Percentiles rank a stretch among this genome's conserved stretches.
phyloP scores from a whole-genome alignment of 2,329 filamentous ascomycete genomes.

The Ustulina deusta region DNA sequence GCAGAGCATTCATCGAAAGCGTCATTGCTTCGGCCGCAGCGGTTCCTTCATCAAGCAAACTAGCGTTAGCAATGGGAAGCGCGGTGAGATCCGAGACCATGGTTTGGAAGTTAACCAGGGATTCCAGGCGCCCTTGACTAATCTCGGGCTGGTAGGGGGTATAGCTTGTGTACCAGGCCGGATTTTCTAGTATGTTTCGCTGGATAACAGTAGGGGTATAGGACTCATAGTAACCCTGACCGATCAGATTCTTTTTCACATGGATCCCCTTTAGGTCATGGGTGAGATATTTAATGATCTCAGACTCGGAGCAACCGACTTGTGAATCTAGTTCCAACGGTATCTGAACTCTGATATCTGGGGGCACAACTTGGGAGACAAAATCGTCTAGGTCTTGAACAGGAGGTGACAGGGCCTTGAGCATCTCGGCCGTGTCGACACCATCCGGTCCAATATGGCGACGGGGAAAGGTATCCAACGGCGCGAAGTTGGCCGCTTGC shows the following conservation, averaged over 20 bases:
- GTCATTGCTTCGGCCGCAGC: constrained; percentile 97
- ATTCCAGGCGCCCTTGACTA: constrained; percentile 93
- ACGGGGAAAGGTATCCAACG: constrained; percentile 76
- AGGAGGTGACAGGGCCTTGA: constrained; percentile 80
- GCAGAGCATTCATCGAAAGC: constrained; percentile 82
- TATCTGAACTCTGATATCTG: constrained; percentile 78
- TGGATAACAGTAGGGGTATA: constrained; percentile 90
- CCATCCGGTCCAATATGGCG: constrained; percentile 89
- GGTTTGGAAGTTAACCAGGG: constrained; percentile 94
- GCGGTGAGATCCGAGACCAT: constrained; percentile 89
- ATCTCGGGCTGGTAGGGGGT: constrained; percentile 98
- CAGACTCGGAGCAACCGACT: constrained; percentile 68
- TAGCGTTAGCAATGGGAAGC: constrained; percentile 89
- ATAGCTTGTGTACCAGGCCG: constrained; percentile 98
- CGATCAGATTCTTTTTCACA: constrained; percentile 73
- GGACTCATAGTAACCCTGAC: constrained; percentile 89
- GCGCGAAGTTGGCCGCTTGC: constrained; percentile 45
- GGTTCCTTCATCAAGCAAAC: constrained; percentile 89
- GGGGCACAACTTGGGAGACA: constrained; percentile 83
- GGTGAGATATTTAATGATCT: constrained; percentile 52
- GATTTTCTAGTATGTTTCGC: constrained; percentile 91
- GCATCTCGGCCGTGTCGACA: constrained; percentile 79
- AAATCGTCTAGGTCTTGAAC: constrained; percentile 82
- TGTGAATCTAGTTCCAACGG: constrained; percentile 70
- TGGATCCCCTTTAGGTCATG: too few relatives aligned